Conservation (phyloP, 2,329 filamentous ascomycete species). For the Alternaria longipes region DNA sequence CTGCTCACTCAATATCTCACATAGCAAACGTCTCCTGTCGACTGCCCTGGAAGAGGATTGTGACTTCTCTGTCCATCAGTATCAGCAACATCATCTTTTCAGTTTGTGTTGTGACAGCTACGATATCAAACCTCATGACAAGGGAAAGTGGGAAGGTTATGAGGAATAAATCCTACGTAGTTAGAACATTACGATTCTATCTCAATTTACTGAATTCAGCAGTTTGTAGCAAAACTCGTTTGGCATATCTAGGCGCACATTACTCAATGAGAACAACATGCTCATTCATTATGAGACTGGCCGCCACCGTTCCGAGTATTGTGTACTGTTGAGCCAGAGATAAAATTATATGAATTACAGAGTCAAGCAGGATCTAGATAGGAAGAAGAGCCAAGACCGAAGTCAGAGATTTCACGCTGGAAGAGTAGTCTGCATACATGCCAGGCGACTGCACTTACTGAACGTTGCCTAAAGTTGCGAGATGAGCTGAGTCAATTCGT, state of each 20-base stretch:
- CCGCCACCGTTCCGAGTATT: background rate
- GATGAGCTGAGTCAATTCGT: background rate
- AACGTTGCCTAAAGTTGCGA: background rate
- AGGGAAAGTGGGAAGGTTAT: too few relatives aligned
- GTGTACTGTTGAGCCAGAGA: background rate
- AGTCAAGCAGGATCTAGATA: background rate
- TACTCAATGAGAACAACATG: background rate
- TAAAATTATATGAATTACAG: background rate
- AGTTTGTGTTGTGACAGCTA: background rate
- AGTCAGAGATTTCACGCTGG: background rate
- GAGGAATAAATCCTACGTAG: too few relatives aligned
- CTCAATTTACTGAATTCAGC: too few relatives aligned
- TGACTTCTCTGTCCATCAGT: background rate
- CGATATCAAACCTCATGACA: too few relatives aligned
- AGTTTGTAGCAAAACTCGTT: background rate
- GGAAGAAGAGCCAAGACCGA: background rate
- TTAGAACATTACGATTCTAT: too few relatives aligned
- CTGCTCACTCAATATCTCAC: background rate
- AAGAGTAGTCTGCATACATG: too few relatives aligned
- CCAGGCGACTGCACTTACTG: background rate
- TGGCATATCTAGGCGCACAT: background rate
- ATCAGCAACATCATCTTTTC: background rate
- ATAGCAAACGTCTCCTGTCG: background rate
- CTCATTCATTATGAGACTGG: background rate
- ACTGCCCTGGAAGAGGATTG: background rate